These are phyloP conservation scores for Blastomyces parvus DNA, from an alignment of 2,329 filamentous ascomycete genomes.

Conservation along the genomic window DNA sequence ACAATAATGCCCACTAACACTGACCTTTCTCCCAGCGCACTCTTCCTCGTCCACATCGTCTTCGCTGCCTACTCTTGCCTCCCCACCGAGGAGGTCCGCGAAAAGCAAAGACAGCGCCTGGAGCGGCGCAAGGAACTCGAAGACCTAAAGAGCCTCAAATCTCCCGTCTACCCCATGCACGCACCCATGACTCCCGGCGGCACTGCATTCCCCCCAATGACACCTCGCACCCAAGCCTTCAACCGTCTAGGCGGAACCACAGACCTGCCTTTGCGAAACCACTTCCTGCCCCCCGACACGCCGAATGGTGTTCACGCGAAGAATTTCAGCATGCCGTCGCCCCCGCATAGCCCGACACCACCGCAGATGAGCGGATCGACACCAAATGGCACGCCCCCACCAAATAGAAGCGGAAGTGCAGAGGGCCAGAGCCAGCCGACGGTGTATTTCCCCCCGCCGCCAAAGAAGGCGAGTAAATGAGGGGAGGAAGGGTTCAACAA, in stretches of 20 bases:
- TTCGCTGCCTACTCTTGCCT: conserved; percentile 42
- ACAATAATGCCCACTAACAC: conserved; percentile 12
- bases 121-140: conserved; percentile 27
- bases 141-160: conserved; percentile 30
- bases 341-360: conserved; percentile 12
- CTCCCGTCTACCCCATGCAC: conserved; percentile 29
- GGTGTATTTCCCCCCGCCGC: conserved; percentile 38
- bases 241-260: conserved; percentile 31
- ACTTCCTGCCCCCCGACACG: conserved; percentile 20
- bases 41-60: conserved; percentile 43
- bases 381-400: background rate
- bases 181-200: conserved; percentile 21
- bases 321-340: conserved; percentile 16
- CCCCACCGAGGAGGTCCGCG: conserved; percentile 32
- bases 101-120: conserved; percentile 19
- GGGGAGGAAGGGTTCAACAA: background rate
- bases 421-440: conserved; percentile 13
- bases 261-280: conserved; percentile 34
- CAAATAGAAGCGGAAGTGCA: background rate
- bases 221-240: conserved; percentile 36
- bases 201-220: conserved; percentile 29
- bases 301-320: background rate
- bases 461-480: conserved; percentile 29
- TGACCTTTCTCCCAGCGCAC: conserved; percentile 28
- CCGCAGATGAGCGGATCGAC: background rate